These are phyloP conservation scores for Daldinia bambusicola DNA, from an alignment of 495 filamentous ascomycete species.

Conservation along the genomic window DNA sequence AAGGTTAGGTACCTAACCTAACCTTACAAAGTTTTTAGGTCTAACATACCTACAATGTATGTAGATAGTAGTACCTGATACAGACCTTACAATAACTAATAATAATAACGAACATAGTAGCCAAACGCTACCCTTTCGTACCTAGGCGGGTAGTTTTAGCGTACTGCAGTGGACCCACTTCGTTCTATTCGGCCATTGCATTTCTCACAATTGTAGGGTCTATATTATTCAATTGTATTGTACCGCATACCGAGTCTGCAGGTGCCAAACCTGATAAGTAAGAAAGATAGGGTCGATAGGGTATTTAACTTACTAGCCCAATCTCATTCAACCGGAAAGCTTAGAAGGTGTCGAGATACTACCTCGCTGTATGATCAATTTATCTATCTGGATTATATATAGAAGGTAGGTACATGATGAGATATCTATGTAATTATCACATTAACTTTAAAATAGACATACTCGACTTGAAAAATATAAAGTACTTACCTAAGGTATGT, in stretches of 20 bases:
- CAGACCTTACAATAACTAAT: neutral
- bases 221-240: neutral
- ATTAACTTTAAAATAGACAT: too few relatives aligned
- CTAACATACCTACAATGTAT: too few relatives aligned
- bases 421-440: neutral
- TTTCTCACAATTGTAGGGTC: neutral
- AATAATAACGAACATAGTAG: constrained; percentile 3
- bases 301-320: neutral
- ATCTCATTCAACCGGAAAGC: constrained; percentile 5
- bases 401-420: neutral
- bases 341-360: neutral
- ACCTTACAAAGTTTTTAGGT: neutral
- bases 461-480: too few relatives aligned
- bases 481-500: neutral
- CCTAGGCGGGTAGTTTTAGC: neutral
- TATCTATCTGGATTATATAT: neutral
- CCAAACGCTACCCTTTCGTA: neutral
- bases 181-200: neutral
- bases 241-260: neutral
- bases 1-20: neutral
- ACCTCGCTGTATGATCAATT: neutral
- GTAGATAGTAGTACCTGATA: too few relatives aligned
- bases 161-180: constrained; percentile 1
- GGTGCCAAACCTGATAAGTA: constrained; percentile 2
- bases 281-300: too few relatives aligned